Evolutionary conservation across 78 protist genomes (phyloP).

Genomic region (Tieghemostelium lacteum): DNA sequence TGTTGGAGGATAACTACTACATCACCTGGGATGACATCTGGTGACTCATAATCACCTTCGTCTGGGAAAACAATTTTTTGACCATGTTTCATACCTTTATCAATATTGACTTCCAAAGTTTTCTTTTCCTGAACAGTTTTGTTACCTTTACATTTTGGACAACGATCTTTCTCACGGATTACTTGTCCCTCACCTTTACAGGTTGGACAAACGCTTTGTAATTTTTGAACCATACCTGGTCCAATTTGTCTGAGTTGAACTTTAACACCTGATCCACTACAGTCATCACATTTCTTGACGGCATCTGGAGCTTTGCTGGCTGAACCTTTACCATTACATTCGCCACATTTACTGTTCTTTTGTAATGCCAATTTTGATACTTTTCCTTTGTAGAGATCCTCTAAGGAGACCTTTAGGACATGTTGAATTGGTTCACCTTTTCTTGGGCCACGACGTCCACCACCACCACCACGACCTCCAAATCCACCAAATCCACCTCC

Average conservation of each 20-base stretch:
- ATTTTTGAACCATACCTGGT: conserved; percentile 95
- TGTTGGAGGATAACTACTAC: conserved; percentile 92
- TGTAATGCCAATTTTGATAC: conserved; percentile 90
- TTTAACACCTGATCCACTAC: conserved; percentile 91
- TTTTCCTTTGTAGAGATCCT: conserved; percentile 97
- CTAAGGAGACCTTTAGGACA: conserved; percentile 85
- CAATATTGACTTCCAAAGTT: conserved; percentile 94
- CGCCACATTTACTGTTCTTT: conserved; percentile 88
- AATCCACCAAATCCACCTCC: conserved; percentile 91
- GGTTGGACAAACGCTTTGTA: conserved; percentile 83
- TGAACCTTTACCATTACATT: conserved; percentile 89
- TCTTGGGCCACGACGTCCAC: conserved; percentile 75
- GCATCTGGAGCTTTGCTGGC: conserved; percentile 36
- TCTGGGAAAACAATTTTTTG: conserved; percentile 94
- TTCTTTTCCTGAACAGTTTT: conserved; percentile 87
- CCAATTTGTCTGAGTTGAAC: conserved; percentile 89
- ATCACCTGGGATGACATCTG: conserved; percentile 95
- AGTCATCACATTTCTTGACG: conserved; percentile 84
- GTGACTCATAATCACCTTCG: conserved; percentile 95
- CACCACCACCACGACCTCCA: conserved; percentile 80
- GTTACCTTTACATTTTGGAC: conserved; percentile 92
- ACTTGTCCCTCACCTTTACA: conserved; percentile 94
- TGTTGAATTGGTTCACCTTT: conserved; percentile 81
- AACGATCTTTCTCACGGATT: conserved; percentile 86
- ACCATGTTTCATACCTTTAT: conserved; percentile 94